Conservation (phyloP, 148 eudicot genomes). For the Polygonum maritimum region DNA sequence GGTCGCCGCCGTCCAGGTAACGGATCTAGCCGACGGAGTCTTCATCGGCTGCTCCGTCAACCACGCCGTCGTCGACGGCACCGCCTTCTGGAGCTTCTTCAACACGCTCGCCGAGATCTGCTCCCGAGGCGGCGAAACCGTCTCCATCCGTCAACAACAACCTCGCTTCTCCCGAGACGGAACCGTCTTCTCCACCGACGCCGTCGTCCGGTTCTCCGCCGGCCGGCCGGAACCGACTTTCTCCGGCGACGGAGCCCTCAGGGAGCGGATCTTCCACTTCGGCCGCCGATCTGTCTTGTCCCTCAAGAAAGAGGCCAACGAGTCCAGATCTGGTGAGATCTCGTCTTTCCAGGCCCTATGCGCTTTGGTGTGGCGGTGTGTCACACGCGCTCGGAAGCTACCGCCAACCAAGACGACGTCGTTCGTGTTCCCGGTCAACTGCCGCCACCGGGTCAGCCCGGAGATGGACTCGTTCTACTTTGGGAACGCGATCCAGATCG, state of each 20-base stretch:
- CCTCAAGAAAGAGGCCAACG: conserved; percentile 46
- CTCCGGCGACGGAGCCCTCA: conserved; percentile 18
- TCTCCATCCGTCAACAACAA: conserved; percentile 5
- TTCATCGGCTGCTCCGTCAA: conserved; percentile 48
- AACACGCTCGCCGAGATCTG: conserved; percentile 33
- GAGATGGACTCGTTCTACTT: conserved; percentile 53
- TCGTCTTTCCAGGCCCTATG: conserved; percentile 64
- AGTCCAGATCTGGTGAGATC: conserved; percentile 11
- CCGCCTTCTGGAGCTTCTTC: conserved; percentile 51
- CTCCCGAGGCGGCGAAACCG: not conserved
- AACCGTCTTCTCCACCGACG: conserved; percentile 17
- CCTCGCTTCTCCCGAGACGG: conserved; percentile 22
- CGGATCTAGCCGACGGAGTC: conserved; percentile 48
- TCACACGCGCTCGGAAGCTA: conserved; percentile 62
- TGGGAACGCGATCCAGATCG: conserved; percentile 83
- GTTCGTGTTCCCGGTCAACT: conserved; percentile 75
- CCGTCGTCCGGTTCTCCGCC: conserved; percentile 26
- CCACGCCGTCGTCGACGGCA: conserved; percentile 50
- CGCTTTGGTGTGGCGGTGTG: conserved; percentile 61
- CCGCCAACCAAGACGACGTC: conserved; percentile 33
- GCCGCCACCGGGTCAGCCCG: conserved; percentile 66
- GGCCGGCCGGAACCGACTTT: conserved; percentile 23
- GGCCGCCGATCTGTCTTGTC: conserved; percentile 32
- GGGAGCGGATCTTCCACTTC: conserved; percentile 62
- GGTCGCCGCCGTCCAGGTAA: conserved; percentile 41